phyloP scores from a whole-genome alignment of 306 rosid genomes.

The cucumber (Cucumis sativus) region DNA sequence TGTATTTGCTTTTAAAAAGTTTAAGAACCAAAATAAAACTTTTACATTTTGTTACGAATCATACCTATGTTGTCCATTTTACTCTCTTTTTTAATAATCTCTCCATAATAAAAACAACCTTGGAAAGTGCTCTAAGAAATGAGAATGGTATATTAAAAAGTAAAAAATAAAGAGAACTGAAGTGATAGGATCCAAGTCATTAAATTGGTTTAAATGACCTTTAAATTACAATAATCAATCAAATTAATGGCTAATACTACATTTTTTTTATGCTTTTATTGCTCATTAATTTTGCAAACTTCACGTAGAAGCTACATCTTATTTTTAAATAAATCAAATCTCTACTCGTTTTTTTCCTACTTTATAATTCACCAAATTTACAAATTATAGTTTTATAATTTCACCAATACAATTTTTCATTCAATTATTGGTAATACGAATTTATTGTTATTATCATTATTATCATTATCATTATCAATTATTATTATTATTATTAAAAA shows the following conservation, averaged over 20 bases:
- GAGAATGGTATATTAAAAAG: too few species aligned
- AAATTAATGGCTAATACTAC: not conserved
- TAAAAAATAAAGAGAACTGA: too few species aligned
- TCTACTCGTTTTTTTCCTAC: not conserved
- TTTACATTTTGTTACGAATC: too few species aligned
- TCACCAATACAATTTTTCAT: not conserved
- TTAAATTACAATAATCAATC: too few species aligned
- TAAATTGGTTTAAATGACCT: not conserved
- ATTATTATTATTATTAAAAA: too few species aligned
- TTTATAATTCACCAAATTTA: not conserved
- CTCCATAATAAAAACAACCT: too few species aligned
- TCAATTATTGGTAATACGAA: not conserved
- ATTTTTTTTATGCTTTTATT: not conserved
- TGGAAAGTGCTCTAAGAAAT: too few species aligned
- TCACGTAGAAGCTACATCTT: not conserved
- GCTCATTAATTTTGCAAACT: not conserved
- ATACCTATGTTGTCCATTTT: too few species aligned
- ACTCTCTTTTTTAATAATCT: too few species aligned
- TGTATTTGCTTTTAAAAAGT: too few species aligned
- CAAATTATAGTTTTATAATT: not conserved
- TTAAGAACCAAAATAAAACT: too few species aligned
- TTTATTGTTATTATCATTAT: not conserved
- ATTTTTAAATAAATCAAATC: not conserved
- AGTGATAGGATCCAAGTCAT: not conserved
- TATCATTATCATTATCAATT: too few species aligned